phyloP scores from a whole-genome alignment of 306 rosid genomes.

The Lathyrus tuberosus region DNA sequence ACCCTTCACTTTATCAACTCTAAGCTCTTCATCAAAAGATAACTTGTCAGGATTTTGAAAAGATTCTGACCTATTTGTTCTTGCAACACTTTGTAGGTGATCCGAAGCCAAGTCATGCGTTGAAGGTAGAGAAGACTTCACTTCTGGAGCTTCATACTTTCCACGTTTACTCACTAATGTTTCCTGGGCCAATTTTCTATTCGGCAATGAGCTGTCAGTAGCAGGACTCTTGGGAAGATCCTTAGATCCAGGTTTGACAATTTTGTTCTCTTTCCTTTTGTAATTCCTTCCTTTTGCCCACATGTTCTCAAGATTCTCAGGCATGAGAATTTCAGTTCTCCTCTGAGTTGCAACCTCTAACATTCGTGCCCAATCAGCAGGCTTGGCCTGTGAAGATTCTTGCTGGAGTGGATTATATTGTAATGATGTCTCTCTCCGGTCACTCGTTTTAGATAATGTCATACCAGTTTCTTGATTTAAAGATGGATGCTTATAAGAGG shows the following conservation, averaged over 20 bases:
- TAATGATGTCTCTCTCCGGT: conserved; percentile 43
- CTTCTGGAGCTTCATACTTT: conserved; percentile 49
- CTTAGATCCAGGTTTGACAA: conserved; percentile 47
- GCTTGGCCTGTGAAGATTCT: conserved; percentile 54
- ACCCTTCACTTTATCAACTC: conserved; percentile 52
- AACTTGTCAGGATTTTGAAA: conserved; percentile 45
- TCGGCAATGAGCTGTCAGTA: conserved; percentile 38
- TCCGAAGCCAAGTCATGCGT: conserved; percentile 42
- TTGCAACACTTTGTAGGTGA: conserved; percentile 48
- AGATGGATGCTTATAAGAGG: conserved; percentile 50
- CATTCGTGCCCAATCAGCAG: conserved; percentile 81
- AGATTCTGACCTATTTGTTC: conserved; percentile 42
- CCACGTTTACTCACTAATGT: conserved; percentile 44
- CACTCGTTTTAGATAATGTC: conserved; percentile 44
- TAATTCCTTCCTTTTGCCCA: conserved; percentile 98
- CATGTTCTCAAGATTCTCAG: conserved; percentile 98
- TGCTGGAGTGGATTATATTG: conserved; percentile 44
- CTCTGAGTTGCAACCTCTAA: conserved; percentile 88
- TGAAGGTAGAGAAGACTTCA: conserved; percentile 39
- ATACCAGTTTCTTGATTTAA: conserved; percentile 49
- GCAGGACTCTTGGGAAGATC: conserved; percentile 55
- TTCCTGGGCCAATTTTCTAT: conserved; percentile 51
- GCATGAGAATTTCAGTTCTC: conserved; percentile 92
- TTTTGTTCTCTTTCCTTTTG: conserved; percentile 77
- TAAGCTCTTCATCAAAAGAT: conserved; percentile 36